These are phyloP conservation scores for Pythium diclinum DNA, from an alignment of 352 stramenopile genomes.

Conservation along the genomic window DNA sequence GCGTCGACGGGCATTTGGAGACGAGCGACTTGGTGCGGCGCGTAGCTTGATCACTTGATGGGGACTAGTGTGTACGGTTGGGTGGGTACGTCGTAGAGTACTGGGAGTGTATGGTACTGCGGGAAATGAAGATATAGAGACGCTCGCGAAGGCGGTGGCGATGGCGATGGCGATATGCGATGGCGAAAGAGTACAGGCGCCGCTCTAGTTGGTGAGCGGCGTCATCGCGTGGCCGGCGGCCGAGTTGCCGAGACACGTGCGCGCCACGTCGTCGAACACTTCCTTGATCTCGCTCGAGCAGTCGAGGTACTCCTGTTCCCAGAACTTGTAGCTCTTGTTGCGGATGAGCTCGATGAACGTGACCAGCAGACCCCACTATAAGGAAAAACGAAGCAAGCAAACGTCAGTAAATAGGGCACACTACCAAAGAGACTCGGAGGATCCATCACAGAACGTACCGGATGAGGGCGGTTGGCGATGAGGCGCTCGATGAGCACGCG, in stretches of 20 bases:
- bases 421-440: background rate
- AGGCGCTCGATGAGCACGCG: constrained; percentile 98
- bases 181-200: constrained; percentile 1
- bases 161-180: background rate
- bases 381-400: constrained; percentile 20
- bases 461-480: constrained; percentile 98
- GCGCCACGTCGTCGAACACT: constrained; percentile 97
- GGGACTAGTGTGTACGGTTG: constrained; percentile 6
- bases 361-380: constrained; percentile 94
- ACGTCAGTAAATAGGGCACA: constrained; percentile 11
- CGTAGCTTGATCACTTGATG: constrained; percentile 9
- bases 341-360: constrained; percentile 99
- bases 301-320: constrained; percentile 97
- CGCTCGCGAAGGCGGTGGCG: too few relatives aligned
- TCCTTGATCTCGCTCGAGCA: constrained; percentile 99
- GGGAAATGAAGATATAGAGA: background rate
- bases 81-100: constrained; percentile 10
- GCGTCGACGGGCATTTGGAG: constrained; percentile 9
- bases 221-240: constrained; percentile 24
- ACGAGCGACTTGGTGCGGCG: constrained; percentile 10
- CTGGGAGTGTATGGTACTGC: constrained; percentile 8
- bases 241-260: constrained; percentile 88
- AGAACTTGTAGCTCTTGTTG: constrained; percentile 99
- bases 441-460: constrained; percentile 42
- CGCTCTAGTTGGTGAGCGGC: constrained; percentile 19